Evolutionary conservation across 1,284 basidiomycete genomes (phyloP), one percentile per base, ranked within the genome.

Genomic region (Pyrrhoderma noxium): DNA sequence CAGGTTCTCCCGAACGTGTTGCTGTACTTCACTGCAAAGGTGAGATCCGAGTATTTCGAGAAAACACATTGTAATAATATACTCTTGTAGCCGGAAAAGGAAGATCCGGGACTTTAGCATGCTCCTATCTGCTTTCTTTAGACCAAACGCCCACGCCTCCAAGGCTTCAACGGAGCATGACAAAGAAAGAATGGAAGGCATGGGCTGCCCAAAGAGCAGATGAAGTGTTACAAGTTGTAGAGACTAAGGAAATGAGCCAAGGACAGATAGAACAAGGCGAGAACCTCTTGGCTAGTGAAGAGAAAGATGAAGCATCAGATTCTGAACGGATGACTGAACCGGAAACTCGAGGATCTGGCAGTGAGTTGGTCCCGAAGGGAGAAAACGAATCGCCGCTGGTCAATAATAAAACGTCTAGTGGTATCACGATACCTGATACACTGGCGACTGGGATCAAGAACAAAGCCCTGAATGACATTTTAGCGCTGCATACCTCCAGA

Each of bases 21-120:
- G 85, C 82, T 3, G 89, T 93, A 3, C 74, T 94, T 1, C 92
- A 95, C 61, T 95, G 92, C 66, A 94, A 94, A 79, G 88, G 89
- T 79, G 59, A 45, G 14, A 19, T 37, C 9, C 27, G 40, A 16
- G 14, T 31, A 18, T 25, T 18, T 21, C n/a, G 16, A 21, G 38
- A 5, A 23, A 13, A 19, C 35, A 11, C 9, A 40, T 40, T 54
- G 16, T 34, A 27, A 52, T n/a, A 18, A 25, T 55, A 48, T 19
- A 21, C 27, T 5, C 21, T 14, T 21, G 37, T 44, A 88, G 86
- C 86, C 53, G 85, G 85, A 0, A 88, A 92, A 65, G 89, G 89
- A 13, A 74, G 89, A 45, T 89, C 87, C 0, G 89, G 89, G 4
- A 91, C 85, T 0, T 75, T 91, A 58, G 84, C 88, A 0, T 90